Conservation (phyloP, 2,329 filamentous ascomycete genomes). For the Aureobasidium pullulans region DNA sequence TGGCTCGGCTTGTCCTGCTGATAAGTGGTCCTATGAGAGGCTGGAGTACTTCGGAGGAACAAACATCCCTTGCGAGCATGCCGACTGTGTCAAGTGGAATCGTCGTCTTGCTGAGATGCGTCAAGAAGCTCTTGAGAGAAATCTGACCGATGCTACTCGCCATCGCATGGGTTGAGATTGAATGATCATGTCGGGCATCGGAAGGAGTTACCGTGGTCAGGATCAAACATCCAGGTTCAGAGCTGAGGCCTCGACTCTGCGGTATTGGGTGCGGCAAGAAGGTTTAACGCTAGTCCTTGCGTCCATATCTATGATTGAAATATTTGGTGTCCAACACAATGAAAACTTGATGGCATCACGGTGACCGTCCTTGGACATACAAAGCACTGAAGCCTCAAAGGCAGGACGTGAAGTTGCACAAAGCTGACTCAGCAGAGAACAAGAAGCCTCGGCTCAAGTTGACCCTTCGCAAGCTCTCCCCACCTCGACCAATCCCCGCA, state of each 20-base stretch:
- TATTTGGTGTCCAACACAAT: neutral
- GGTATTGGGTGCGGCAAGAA: neutral
- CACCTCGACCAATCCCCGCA: neutral
- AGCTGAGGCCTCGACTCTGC: too few relatives aligned
- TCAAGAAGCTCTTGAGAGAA: neutral
- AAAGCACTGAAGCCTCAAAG: neutral
- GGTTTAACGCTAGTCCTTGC: neutral
- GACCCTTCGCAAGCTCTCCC: neutral
- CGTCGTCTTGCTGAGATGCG: neutral
- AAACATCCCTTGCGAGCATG: constrained; percentile 4
- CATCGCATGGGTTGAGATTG: neutral
- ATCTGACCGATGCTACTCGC: neutral
- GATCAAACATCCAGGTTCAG: too few relatives aligned
- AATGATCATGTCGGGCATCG: too few relatives aligned
- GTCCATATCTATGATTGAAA: neutral
- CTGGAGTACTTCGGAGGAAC: neutral
- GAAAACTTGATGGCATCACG: neutral
- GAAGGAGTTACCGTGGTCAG: too few relatives aligned
- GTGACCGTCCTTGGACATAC: neutral
- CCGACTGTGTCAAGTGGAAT: constrained; percentile 5
- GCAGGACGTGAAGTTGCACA: constrained; percentile 5
- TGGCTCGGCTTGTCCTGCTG: neutral
- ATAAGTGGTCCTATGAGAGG: constrained; percentile 3
- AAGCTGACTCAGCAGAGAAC: neutral
- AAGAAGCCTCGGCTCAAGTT: neutral